Percentiles rank a stretch among this genome's conserved stretches.
phyloP scores from a whole-genome alignment of 441 rosid genomes.

The Gossypium schwendimanii region DNA sequence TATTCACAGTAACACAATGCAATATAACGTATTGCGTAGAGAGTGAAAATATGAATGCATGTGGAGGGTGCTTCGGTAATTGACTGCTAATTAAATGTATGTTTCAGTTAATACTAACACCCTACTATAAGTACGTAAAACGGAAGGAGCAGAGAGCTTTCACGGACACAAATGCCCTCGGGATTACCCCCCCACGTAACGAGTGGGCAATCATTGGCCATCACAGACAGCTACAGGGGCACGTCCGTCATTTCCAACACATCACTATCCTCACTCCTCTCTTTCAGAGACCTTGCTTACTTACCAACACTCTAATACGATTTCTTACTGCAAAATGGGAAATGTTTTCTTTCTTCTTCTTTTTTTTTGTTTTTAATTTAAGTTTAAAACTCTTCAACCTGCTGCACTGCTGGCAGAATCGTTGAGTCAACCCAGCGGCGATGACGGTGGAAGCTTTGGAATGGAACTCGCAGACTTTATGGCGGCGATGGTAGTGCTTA shows the following conservation, averaged over 20 bases:
- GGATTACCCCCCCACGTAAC: conserved; percentile 25
- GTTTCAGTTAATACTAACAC: neutral
- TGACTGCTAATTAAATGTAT: neutral
- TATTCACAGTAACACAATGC: neutral
- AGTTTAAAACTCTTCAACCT: conserved; percentile 41
- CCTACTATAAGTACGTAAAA: conserved; percentile 19
- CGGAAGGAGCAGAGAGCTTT: conserved; percentile 1
- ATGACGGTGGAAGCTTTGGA: conserved; percentile 86
- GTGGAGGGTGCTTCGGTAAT: neutral
- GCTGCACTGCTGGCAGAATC: conserved; percentile 99
- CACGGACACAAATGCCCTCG: conserved; percentile 35
- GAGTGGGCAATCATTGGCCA: conserved; percentile 23
- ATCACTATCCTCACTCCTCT: neutral
- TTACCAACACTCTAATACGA: neutral
- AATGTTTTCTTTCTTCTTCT: conserved; percentile 14
- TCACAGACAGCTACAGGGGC: conserved; percentile 13
- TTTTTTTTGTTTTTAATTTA: neutral
- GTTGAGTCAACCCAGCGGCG: conserved; percentile 82
- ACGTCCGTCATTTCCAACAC: conserved; percentile 16
- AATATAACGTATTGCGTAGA: neutral
- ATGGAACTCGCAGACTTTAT: conserved; percentile 93
- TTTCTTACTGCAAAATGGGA: conserved; percentile 13
- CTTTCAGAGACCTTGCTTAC: neutral
- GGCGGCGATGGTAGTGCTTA: conserved; percentile 93
- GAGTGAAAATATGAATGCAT: neutral